Base-by-base conservation (phyloP, 2,329 filamentous ascomycete species). In the Graphiopsis chlorocephala region DNA sequence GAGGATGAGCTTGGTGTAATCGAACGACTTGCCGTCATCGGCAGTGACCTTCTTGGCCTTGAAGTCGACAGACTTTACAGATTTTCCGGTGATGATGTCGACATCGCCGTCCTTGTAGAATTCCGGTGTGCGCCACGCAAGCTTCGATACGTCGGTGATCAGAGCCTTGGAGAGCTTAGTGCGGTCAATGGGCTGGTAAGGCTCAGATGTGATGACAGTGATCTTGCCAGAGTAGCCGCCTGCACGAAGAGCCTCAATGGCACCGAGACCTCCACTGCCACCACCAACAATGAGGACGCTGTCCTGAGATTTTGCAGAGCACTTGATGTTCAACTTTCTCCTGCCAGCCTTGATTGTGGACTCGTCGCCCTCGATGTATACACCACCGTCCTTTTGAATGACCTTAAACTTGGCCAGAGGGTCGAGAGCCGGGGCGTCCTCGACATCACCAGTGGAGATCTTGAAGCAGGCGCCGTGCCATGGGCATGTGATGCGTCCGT, bases 401-500 rank as follows among this genome's bases (percentile, higher is more conserved):
- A 97, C 82, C 61, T 92, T 88, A 80, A 96, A 99, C 59, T 89
- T 89, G 53, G 90, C 86, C 28, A 99, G 81, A n/a, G 91, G 85
- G 73, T 98, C 92, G 28, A 96, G 86, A 1, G 92, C 95, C 0
- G 95, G 95, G 0, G 94, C 93, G 74, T 98, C 92, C 79, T 99
- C 95, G 65, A 98, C 91, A 72, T 99, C 95, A 61, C 95, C 95
- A 6, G 90, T 96, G 64, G 85, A 85, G 68, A 92, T 87, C 68
- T 92, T 95, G 81, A 97, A 99, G 82, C 95, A 99, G 64, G 95
- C 95, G 81, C 94, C 94, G 76, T 98, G 94, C 95, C 95, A 98
- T 3, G 94, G 93, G 77, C 95, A 99, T 7, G 92, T 97, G 67
- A 99, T 79, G 59, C 92, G 85, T 5, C 95, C 95, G 70, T 90